Evolutionary conservation across 2,329 filamentous ascomycete species (phyloP), one percentile per base, ranked within the genome.

Genomic region (Diplodia intermedia): DNA sequence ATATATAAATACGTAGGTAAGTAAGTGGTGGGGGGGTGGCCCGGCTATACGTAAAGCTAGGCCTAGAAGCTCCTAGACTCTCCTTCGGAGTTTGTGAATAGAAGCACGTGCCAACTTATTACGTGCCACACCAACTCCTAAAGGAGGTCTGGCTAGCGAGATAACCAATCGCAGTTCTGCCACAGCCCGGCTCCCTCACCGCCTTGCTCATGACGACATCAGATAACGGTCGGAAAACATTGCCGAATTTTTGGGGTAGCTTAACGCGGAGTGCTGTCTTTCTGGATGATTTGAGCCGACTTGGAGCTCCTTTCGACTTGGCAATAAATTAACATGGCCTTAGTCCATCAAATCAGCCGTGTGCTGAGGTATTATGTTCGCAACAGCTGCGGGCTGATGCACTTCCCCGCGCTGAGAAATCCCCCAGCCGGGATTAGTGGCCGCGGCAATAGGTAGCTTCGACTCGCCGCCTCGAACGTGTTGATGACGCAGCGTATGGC

Each of bases 351-450:
- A 38, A 38, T 26, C 11, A 23, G 38, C 33, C n/a, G 23, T 15
- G 15, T 38, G 4, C 3, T 11, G 20, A n/a, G 18, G 5, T 40
- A 56, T 23, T 56, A 18, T 40, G 20, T 6, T 38, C 33, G 23
- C 38, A 60, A 15, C 38, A 29, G 23, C 38, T 23, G 38, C 23
- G 38, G 36, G 20, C 43, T 43, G 47, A 14, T 43, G 47, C 43
- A 29, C 20, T 38, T 52, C 60, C 60, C 60, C 60, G 60, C 60
- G 60, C 60, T 63, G 60, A 52, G 47, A 47, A 60, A 60, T 63
- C 60, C n/a, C 36, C 43, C 11, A 14, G 40, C 60, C 15, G 6
- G 47, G 60, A 26, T 52, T 52, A 50, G 60, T 31, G 40, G 26
- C 56, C 38, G 56, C 56, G 38, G 38, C 55, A 14, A 40, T 40